phyloP scores from a whole-genome alignment of 2,329 filamentous ascomycete species.

The Penicillium sp. region DNA sequence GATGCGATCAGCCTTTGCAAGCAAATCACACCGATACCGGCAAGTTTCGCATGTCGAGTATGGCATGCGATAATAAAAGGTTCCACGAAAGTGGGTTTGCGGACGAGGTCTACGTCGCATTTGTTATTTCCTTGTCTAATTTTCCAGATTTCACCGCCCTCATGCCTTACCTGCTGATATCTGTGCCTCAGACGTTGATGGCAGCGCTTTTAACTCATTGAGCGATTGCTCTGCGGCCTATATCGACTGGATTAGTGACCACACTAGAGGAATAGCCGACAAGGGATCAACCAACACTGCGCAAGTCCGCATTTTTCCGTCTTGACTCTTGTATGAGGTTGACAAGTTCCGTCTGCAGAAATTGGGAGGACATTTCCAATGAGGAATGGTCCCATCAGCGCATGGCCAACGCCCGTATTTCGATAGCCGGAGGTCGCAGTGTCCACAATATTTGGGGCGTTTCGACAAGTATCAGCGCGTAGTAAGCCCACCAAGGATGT shows the following conservation, averaged over 20 bases:
- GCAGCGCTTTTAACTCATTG: constrained; percentile 80
- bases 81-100: constrained; percentile 81
- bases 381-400: constrained; percentile 28
- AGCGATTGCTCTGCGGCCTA: constrained; percentile 92
- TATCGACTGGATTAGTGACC: constrained; percentile 28
- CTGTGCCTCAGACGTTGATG: constrained; percentile 75
- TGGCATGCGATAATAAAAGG: constrained; percentile 93
- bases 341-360: constrained; percentile 83
- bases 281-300: constrained; percentile 57
- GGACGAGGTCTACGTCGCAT: constrained; percentile 71
- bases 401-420: constrained; percentile 32
- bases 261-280: constrained; percentile 15
- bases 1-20: constrained; percentile 86
- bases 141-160: not conserved
- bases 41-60: constrained; percentile 89
- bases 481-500: not conserved
- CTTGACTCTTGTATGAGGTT: constrained; percentile 96
- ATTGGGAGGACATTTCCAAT: constrained; percentile 81
- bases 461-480: not conserved
- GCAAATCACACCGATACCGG: constrained; percentile 82
- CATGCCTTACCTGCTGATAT: constrained; percentile 66
- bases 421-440: constrained; percentile 13
- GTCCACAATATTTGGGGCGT: constrained; percentile 16
- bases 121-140: not conserved
- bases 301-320: constrained; percentile 87